Evolutionary conservation across 768 basidiomycete genomes (phyloP).

Genomic region (Trametes cubensis): DNA sequence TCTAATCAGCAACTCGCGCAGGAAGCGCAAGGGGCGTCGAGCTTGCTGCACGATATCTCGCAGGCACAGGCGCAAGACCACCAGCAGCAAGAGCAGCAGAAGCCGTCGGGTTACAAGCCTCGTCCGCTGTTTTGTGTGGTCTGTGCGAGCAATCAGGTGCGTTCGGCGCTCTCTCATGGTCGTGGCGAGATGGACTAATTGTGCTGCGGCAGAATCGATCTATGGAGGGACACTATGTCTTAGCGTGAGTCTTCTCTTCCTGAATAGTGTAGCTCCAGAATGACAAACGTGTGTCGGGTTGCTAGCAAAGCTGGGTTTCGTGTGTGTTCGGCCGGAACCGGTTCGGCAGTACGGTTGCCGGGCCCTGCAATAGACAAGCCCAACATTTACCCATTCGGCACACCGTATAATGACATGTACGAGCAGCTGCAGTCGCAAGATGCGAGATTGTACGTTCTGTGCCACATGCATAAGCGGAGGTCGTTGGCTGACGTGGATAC

Average conservation of each 20-base stretch:
- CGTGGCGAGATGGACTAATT: neutral
- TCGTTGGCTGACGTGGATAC: neutral
- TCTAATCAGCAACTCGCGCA: slow-evolving; percentile 34
- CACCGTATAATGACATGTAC: slow-evolving; percentile 95
- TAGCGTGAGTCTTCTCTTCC: slow-evolving; percentile 63
- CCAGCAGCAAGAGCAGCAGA: slow-evolving; percentile 4
- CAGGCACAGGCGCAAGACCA: neutral
- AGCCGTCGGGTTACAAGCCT: slow-evolving; percentile 49
- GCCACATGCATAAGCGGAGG: neutral
- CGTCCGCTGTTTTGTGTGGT: slow-evolving; percentile 95
- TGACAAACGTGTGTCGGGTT: slow-evolving; percentile 7
- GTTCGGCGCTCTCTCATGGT: slow-evolving; percentile 29
- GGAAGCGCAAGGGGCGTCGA: slow-evolving; percentile 29
- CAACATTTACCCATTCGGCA: slow-evolving; percentile 95
- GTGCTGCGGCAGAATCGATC: slow-evolving; percentile 76
- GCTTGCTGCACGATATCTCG: slow-evolving; percentile 8
- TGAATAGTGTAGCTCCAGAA: neutral
- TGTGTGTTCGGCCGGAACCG: slow-evolving; percentile 94
- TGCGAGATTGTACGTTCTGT: slow-evolving; percentile 64
- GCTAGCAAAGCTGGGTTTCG: slow-evolving; percentile 85
- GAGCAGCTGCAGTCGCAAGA: slow-evolving; percentile 88
- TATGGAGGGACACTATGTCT: slow-evolving; percentile 95
- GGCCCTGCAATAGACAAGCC: slow-evolving; percentile 97
- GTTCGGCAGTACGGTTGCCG: slow-evolving; percentile 94
- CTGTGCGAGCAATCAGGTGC: slow-evolving; percentile 97